Evolutionary conservation across 805 yeast genomes (phyloP).

Genomic region (Suhomyces vadensis): DNA sequence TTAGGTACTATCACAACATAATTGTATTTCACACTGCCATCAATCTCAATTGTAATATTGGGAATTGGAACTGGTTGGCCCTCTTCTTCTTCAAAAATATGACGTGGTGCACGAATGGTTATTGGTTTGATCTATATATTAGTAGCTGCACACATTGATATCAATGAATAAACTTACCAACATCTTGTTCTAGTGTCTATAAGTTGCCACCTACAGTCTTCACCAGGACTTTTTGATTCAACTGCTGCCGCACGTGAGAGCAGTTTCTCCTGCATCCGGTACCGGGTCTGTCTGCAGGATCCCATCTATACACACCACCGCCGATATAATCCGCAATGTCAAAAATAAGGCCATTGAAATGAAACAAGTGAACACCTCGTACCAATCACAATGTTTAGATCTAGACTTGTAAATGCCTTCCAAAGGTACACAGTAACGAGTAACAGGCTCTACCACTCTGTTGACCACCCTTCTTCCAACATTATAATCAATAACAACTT

Average conservation of each 20-base stretch:
- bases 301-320: too few relatives aligned
- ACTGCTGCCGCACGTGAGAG: not conserved
- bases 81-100: constrained; percentile 44
- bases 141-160: not conserved
- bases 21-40: not conserved
- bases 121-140: constrained; percentile 47
- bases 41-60: constrained; percentile 2
- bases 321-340: not conserved
- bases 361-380: not conserved
- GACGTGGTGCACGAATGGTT: constrained; percentile 51
- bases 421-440: constrained; percentile 1
- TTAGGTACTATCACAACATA: constrained; percentile 20
- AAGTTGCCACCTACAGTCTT: constrained; percentile 3
- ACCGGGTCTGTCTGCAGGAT: not conserved
- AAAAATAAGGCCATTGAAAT: not conserved
- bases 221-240: not conserved
- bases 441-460: constrained; percentile 33
- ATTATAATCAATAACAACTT: constrained; percentile 28
- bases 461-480: constrained; percentile 38
- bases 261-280: not conserved
- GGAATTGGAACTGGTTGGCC: constrained; percentile 18
- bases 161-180: not conserved
- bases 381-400: constrained; percentile 1
- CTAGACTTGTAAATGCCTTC: not conserved
- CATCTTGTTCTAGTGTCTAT: not conserved